Base-by-base conservation (phyloP, 306 rosid genomes). In the Lathyrus sativus region DNA sequence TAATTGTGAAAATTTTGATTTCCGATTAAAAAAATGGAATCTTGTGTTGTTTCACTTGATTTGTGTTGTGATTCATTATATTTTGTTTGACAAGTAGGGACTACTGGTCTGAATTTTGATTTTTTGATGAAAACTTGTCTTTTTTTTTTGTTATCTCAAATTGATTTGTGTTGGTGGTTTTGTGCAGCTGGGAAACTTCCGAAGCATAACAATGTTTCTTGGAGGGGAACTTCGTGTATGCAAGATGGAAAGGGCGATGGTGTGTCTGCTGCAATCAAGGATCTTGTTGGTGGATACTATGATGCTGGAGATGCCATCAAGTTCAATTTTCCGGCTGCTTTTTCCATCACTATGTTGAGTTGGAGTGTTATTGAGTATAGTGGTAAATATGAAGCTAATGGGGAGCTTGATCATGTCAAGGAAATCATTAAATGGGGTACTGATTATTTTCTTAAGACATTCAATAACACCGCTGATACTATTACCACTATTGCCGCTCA, bases 271-370 rank as follows among this genome's bases (percentile, higher is more conserved):
- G 56, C 77, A 5, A 77, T 85, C 39, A 95, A 87, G 75, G 88
- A 95, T 87, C 85, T 95, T 58, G 77, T 81, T 6, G 99, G 99
- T 50, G 99, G 99, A 6, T 95, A 64, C 50, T 95, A 95, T 62
- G 99, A 95, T 75, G 99, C 99, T 28, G 99, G 99, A 8, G 97
- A 95, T 75, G 96, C 97, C 7, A 95, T 95, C 77, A 95, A 95
- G 88, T 95, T 95, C 83, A 67, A 95, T 75, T 95, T 90, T 31
- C 99, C 99, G 8, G 49, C 51, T 57, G 80, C 99, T 3, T 95
- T 88, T 68, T 71, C 99, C 53, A 80, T 95, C 81, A 85, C 97
- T 67, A 81, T 95, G 97, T 76, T 95, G 81, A 95, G 99, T 71
- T 95, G 99, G 99, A 95, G 97, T 28, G 99, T 95, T 1, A 95